Conservation (phyloP, 768 basidiomycete genomes). For the Mrakia blollopis region DNA sequence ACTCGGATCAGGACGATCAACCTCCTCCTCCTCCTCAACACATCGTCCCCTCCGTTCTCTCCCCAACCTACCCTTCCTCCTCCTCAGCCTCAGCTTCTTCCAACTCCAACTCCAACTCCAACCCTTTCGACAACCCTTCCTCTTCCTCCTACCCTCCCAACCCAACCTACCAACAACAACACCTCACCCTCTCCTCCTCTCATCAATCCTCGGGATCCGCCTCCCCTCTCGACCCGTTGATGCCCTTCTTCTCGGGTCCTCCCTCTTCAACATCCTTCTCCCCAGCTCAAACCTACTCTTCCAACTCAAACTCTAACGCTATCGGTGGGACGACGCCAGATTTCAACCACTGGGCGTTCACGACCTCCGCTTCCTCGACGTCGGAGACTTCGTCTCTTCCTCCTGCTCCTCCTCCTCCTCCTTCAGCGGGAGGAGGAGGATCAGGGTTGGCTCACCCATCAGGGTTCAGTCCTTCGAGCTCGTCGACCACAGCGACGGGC, state of each 20-base stretch:
- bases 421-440: neutral
- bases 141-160: neutral
- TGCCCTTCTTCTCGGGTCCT: neutral
- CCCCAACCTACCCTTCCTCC: neutral
- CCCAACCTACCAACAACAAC: neutral
- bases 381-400: neutral
- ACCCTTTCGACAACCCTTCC: neutral
- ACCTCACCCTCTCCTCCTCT: neutral
- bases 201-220: neutral
- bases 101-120: neutral
- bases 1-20: neutral
- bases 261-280: neutral
- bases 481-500: neutral
- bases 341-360: constrained; percentile 17
- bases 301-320: neutral
- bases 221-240: constrained; percentile 1
- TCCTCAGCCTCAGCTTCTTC: neutral
- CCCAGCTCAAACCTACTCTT: neutral
- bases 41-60: neutral
- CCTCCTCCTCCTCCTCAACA: neutral
- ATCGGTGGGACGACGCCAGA: no score
- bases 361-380: neutral
- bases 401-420: neutral
- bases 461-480: neutral
- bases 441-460: neutral